Percentiles rank a stretch among this genome's conserved stretches.
Conservation (phyloP, 129 eudicot species). For the Lactuca sativa region DNA sequence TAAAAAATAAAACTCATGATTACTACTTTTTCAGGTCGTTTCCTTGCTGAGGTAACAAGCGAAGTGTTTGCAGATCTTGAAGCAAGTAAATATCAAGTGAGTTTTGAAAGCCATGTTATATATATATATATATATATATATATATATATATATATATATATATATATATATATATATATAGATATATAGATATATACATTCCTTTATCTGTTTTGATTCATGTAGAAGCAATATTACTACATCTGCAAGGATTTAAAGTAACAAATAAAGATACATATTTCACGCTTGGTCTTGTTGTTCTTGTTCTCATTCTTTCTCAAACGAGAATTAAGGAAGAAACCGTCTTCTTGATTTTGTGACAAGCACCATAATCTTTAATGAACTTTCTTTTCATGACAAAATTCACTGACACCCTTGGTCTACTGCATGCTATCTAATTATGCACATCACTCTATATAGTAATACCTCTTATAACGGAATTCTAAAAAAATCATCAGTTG, state of each 20-base stretch:
- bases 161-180: too few species aligned
- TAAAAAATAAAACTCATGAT: too few species aligned
- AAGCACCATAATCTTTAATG: constrained; percentile 19
- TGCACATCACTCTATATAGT: constrained; percentile 42
- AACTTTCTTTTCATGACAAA: constrained; percentile 29
- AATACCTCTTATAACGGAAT: constrained; percentile 28
- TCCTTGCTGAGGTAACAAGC: too few species aligned
- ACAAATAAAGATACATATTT: constrained; percentile 27
- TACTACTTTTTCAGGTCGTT: too few species aligned
- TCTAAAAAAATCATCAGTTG: constrained; percentile 28
- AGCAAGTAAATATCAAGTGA: too few species aligned
- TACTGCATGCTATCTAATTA: constrained; percentile 37
- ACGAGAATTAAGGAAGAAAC: constrained; percentile 34
- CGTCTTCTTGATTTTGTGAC: constrained; percentile 17
- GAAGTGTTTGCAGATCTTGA: too few species aligned
- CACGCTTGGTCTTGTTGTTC: constrained; percentile 19
- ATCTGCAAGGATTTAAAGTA: constrained; percentile 32
- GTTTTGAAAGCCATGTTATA: too few species aligned
- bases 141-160: too few species aligned
- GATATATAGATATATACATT: too few species aligned
- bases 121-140: too few species aligned
- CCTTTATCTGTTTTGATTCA: too few species aligned
- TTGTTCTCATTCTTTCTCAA: constrained; percentile 19
- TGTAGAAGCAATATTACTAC: constrained; percentile 30
- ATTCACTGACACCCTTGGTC: constrained; percentile 26